Conservation (phyloP, 345 rosid species). For the Odontarrhena argentea region DNA sequence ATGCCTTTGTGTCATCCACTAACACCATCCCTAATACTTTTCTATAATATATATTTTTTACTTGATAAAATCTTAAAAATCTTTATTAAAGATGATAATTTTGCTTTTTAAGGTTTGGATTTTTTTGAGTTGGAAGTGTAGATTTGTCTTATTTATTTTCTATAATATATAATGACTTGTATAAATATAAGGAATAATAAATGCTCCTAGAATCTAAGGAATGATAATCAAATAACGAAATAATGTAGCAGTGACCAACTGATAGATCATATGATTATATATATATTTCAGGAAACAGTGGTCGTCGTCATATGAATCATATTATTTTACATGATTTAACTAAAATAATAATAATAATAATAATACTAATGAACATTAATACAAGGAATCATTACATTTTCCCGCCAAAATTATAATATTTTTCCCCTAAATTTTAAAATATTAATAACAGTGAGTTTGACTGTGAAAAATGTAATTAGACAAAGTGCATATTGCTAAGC, state of each 20-base stretch:
- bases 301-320: conserved; percentile 12
- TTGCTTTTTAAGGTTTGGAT: conserved; percentile 43
- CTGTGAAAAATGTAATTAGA: neutral
- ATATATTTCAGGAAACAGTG: conserved; percentile 29
- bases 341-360: neutral
- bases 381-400: conserved; percentile 21
- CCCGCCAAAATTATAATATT: conserved; percentile 2
- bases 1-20: conserved; percentile 42
- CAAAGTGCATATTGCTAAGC: conserved; percentile 15
- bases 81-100: neutral
- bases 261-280: conserved; percentile 29
- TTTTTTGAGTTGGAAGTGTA: conserved; percentile 64
- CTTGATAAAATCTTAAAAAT: too few relatives aligned
- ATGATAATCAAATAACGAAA: conserved; percentile 35
- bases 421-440: neutral
- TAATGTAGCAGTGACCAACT: conserved; percentile 31
- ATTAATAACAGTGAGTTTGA: neutral
- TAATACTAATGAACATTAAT: neutral
- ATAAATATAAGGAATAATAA: conserved; percentile 24
- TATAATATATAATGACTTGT: neutral
- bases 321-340: conserved; percentile 14
- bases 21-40: conserved; percentile 30
- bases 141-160: conserved; percentile 53
- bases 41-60: neutral
- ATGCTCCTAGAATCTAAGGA: conserved; percentile 41